Conservation (phyloP, 768 basidiomycete species). For the Lactarius vividus region DNA sequence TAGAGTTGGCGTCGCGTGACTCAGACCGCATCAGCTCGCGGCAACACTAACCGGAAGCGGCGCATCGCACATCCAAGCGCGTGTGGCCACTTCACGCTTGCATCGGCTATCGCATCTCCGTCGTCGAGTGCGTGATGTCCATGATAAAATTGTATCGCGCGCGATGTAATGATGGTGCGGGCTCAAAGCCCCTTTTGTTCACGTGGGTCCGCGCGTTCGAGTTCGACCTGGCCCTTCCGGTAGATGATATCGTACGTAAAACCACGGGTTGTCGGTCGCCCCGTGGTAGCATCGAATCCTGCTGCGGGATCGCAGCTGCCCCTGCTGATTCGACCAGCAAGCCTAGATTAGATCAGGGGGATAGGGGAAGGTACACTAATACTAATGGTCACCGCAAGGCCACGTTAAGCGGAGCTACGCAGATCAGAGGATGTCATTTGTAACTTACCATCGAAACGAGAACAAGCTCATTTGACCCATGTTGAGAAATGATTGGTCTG, state of each 20-base stretch:
- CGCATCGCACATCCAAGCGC: too few species aligned
- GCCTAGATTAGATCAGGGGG: conserved; percentile 1
- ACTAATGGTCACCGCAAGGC: too few species aligned
- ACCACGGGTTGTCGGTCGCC: conserved; percentile 21
- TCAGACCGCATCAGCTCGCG: too few species aligned
- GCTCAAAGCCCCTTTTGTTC: conserved; percentile 32
- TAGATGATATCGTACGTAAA: conserved; percentile 20
- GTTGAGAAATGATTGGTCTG: too few species aligned
- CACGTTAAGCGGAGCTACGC: too few species aligned
- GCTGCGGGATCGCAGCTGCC: conserved; percentile 25
- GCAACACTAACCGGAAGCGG: too few species aligned
- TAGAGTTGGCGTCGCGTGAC: too few species aligned
- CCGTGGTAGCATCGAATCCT: conserved; percentile 16
- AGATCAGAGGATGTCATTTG: too few species aligned
- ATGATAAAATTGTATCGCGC: not conserved
- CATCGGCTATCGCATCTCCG: conserved; percentile 33
- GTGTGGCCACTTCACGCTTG: too few species aligned
- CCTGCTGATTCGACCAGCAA: conserved; percentile 17
- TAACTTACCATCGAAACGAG: too few species aligned
- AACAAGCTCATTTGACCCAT: too few species aligned
- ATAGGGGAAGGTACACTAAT: not conserved
- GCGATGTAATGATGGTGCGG: conserved; percentile 1
- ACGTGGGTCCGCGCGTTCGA: conserved; percentile 30
- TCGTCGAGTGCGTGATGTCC: conserved; percentile 29
- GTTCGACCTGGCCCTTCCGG: conserved; percentile 24